Evolutionary conservation across 129 eudicot genomes (phyloP), one percentile per base, ranked within the genome.

Genomic region (Lactuca saligna): DNA sequence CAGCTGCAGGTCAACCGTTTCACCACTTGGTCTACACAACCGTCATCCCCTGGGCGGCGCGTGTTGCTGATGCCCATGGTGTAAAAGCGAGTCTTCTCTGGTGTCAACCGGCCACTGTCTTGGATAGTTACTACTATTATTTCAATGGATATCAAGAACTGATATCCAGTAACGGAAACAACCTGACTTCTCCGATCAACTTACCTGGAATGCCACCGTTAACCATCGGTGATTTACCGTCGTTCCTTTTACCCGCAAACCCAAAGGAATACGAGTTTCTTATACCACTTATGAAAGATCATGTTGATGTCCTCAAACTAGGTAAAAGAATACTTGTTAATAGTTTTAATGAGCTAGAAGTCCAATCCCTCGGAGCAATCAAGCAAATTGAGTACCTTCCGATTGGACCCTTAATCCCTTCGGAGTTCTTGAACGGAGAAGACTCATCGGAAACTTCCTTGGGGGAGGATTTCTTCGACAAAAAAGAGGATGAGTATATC

Each of bases 351-450:
- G 71, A 61, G 3, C 55, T 80, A 14, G 81, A 80, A 74, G 1
- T 42, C 3, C 73, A 68, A 9, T 53, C 74, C 5, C 57, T 74
- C 48, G 49, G 25, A 63, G 67, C 73, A 17, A 35, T 75, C 3
- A 39, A 75, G 50, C n/a, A 80, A 15, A 66, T 65, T 38, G 44
- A 51, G n/a, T 31, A 60, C 37, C 51, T 67, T 42, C 78, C 60
- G 0, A 61, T 81, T 57, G 96, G 95, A 50, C 95, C 95, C 17
- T 76, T 87, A 75, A 57, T 84, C 42, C 95, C 90, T 62, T 82
- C 88, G 39, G 71, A 37, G 51, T 85, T 63, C 53, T 17, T 87
- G 34, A 86, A 82, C 75, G 74, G 65, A 29, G 20, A 67, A 65
- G 58, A 58, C 8, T 61, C 68, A 12, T 38, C 70, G 37, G 79